A percentile compares a stretch with the other conserved stretches of the same genome.
Evolutionary conservation across 805 yeast genomes (phyloP).

Genomic region (Kluyveromyces wickerhamii): DNA sequence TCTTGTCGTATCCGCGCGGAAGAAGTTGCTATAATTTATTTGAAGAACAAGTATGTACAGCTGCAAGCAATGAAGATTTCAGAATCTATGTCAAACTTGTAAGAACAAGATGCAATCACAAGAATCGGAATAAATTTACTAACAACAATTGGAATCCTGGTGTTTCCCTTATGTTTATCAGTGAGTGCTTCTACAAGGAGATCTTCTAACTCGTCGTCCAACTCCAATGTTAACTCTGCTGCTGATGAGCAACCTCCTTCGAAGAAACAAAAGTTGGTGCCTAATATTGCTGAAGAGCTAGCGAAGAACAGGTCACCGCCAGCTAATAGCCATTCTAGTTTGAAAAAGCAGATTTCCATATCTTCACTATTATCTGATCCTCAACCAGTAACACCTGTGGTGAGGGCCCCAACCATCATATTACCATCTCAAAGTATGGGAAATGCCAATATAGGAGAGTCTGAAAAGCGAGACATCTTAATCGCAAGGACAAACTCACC

Average conservation of each 20-base stretch:
- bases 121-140: too few species aligned
- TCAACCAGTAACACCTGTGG: slow-evolving; percentile 1
- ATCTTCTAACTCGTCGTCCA: too few species aligned
- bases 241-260: slow-evolving; percentile 2
- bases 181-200: too few species aligned
- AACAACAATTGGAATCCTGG: too few species aligned
- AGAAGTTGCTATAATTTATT: too few species aligned
- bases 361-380: slow-evolving; percentile 13
- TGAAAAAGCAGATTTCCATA: slow-evolving; percentile 7
- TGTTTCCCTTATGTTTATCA: too few species aligned
- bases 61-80: too few species aligned
- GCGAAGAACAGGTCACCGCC: slow-evolving; percentile 23
- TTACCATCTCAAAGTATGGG: slow-evolving; percentile 18
- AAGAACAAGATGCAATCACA: too few species aligned
- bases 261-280: slow-evolving; percentile 11
- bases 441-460: slow-evolving; percentile 4
- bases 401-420: slow-evolving; percentile 15
- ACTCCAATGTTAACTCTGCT: too few species aligned
- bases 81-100: too few species aligned
- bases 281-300: slow-evolving; percentile 27
- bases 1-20: too few species aligned
- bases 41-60: too few species aligned
- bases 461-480: slow-evolving; percentile 11
- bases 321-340: neutral
- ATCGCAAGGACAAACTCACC: slow-evolving; percentile 21